Evolutionary conservation across 2,329 filamentous ascomycete genomes (phyloP), one percentile per base, ranked within the genome.

Genomic region (Neofusicoccum umdonicola): DNA sequence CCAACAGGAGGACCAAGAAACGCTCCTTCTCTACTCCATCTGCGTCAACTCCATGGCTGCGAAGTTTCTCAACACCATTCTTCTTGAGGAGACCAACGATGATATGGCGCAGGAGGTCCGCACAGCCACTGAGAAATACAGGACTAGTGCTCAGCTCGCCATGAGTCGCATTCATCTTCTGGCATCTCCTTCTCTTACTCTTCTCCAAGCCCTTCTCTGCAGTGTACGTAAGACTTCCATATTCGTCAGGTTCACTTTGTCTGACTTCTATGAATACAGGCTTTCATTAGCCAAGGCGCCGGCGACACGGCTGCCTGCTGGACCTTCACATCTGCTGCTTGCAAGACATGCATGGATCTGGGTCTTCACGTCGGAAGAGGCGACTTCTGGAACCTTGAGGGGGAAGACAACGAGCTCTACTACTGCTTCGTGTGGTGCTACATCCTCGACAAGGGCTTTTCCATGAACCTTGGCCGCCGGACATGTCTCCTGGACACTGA

Each of bases 291-390:
- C 70, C 72, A 75, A 45, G 71, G 74, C 6, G 69, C 72, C 3
- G 74, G 74, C 1, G 74, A 76, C 17, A 70, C 73, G 4, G 67
- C 67, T 31, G 70, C 69, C 17, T 75, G 72, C 52, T 76, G 72
- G 73, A 69, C 70, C 27, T 69, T 76, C 5, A 74, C 69, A 8
- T 69, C 74, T 9, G 67, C 74, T 47, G 74, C 73, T 17, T 74
- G 72, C 31, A 71, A 71, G 22, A 72, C 70, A 1, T 70, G 73
- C 3, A 69, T 74, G 41, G 72, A 71, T 6, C 70, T 76, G 12
- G 73, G 74, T 6, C 73, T 74, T 44, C 72, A 60, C 42, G 22
- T 31, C 0, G 67, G 72, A 6, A 63, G 52, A 4, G 45, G 45
- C 39, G 34, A 62, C 17, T 62, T 60, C 17, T 60, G 17, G 9